Conservation (phyloP, 371 early-diverging fungal genomes). For the Zopfochytrium polystomum region DNA sequence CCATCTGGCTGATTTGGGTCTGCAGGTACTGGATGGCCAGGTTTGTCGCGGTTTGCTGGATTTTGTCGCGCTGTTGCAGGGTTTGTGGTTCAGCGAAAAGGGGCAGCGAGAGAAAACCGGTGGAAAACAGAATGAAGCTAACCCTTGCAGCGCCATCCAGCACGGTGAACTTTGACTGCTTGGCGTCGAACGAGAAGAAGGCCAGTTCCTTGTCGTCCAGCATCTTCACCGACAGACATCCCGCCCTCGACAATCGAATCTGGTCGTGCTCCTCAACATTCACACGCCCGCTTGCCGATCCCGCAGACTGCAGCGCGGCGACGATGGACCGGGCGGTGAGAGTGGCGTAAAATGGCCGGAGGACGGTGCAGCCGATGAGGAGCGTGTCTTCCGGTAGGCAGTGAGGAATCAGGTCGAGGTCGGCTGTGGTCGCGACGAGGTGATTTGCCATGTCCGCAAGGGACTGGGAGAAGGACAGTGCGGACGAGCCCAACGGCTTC, state of each 20-base stretch:
- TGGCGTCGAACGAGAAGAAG: conserved; percentile 57
- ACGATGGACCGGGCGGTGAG: conserved; percentile 3
- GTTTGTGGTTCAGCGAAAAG: not conserved
- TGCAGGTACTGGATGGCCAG: conserved; percentile 63
- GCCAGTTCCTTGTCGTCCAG: conserved; percentile 46
- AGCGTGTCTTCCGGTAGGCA: conserved; percentile 35
- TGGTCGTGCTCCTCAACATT: not conserved
- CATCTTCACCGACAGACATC: conserved; percentile 9
- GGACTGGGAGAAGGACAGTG: no score
- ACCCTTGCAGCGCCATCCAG: not conserved
- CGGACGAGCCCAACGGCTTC: no score
- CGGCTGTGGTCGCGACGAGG: no score
- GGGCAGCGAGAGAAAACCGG: not conserved
- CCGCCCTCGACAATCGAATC: not conserved
- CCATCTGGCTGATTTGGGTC: conserved; percentile 61
- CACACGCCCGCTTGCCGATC: not conserved
- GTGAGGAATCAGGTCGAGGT: conserved; percentile 34
- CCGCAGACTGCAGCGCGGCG: not conserved
- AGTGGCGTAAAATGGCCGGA: conserved; percentile 18
- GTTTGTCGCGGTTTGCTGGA: conserved; percentile 57
- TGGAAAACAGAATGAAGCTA: not conserved
- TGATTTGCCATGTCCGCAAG: no score
- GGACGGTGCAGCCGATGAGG: conserved; percentile 24
- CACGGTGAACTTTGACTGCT: conserved; percentile 50
- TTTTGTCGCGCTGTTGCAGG: conserved; percentile 48